Base-by-base conservation (phyloP, 192 early-diverging fungal species). In the Backusella psychrophila region DNA sequence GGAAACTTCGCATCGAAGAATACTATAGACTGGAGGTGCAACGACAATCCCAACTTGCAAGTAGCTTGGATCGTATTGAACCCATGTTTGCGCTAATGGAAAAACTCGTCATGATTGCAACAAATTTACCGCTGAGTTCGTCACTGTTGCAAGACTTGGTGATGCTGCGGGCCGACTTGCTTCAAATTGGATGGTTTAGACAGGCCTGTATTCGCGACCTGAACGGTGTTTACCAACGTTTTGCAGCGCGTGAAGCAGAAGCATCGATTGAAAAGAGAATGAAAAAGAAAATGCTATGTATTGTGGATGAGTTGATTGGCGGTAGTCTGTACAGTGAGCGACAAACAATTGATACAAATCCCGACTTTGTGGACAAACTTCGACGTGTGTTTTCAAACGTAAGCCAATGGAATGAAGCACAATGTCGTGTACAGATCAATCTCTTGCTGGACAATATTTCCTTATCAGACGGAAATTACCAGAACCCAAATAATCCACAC, bases 381-480 rank as follows among this genome's bases (percentile, higher is more conserved):
- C 73, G 79, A 44, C 72, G 78, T 11, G 80, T 88, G 15, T 86
- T 88, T 69, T 75, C 77, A 31, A 75, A 84, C 11, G 80, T 88
- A 6, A 84, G 84, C 39, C 81, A 82, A n/a, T 88, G 87, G 87
- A 88, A 84, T 35, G 84, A 86, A 73, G 87, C 85, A 17, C 81
- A 83, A 19, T 85, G 83, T 49, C 84, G 85, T 42, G 85, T 88
- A 19, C 83, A 88, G 73, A 72, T 88, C 44, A 86, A 83, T 76
- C 63, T 88, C 12, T 65, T 88, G 41, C 56, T 88, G 36, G 87
- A 88, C 38, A 86, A 79, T 46, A 79, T 79, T n/a, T 59, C 73
- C 23, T 53, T 79, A 17, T 74, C 78, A 0, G 78, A 79, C 5
- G 75, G 75, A 17, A 56, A 26, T 52, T 70, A 44, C 1, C 71